A percentile compares a stretch with the other conserved stretches of the same genome.
Conservation (phyloP, 192 early-diverging fungal genomes). For the Glomus cerebriforme region DNA sequence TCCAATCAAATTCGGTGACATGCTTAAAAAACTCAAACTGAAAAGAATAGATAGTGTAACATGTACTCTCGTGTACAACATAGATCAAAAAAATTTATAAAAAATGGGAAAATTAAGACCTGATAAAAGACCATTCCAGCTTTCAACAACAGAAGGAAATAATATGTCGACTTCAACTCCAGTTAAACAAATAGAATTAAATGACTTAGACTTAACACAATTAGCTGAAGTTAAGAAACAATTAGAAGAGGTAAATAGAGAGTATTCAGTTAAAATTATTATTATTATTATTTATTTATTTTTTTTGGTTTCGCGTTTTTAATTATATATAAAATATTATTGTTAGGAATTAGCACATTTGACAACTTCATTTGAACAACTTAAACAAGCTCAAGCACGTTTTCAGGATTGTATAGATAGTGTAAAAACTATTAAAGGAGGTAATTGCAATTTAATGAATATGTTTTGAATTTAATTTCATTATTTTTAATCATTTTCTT, state of each 20-base stretch:
- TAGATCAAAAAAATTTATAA: neutral
- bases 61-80: neutral
- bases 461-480: neutral
- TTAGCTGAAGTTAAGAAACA: constrained; percentile 80
- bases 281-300: neutral
- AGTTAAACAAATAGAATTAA: constrained; percentile 64
- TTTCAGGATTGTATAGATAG: constrained; percentile 84
- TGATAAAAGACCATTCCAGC: neutral
- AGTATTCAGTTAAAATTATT: too few species aligned
- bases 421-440: constrained; percentile 60
- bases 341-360: constrained; percentile 82
- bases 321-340: neutral
- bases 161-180: neutral
- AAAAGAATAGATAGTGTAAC: neutral
- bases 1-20: too few species aligned
- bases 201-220: constrained; percentile 81
- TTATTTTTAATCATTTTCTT: neutral
- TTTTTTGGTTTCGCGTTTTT: neutral
- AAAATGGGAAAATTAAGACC: neutral
- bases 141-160: neutral
- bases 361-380: constrained; percentile 79
- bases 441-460: constrained; percentile 47
- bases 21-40: too few species aligned
- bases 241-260: constrained; percentile 72
- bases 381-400: constrained; percentile 84